Evolutionary conservation across 345 rosid genomes (phyloP), one percentile per base, ranked within the genome.

Genomic region (Sisymbrium irio): DNA sequence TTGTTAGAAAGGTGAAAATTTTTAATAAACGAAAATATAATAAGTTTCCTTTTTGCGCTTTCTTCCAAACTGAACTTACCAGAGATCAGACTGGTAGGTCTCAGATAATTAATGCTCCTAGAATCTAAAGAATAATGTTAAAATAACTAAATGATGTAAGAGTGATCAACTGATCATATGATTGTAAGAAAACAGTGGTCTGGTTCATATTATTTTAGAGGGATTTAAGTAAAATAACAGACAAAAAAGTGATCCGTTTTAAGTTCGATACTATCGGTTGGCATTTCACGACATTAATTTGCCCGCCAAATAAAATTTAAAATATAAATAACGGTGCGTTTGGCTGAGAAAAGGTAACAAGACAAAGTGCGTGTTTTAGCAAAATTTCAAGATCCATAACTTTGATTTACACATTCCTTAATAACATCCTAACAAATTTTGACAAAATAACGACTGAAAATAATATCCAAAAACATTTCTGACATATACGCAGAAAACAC

Each of bases 51-150:
- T 60, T 46, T 77, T 46, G 15, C 44, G 72, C 80, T 54, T 62
- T 70, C 81, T 79, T 77, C 73, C 58, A 64, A 72, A 77, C 84
- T 76, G 78, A 63, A 71, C 61, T 40, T 49, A 60, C 74, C 79
- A 75, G 81, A 73, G 74, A 62, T 81, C 79, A 76, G 83, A 71
- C 74, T 77, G 67, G 44, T 46, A 39, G 46, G 33, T 55, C 69
- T 76, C 55, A 67, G 58, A 67, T 62, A 76, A 15, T 69, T 37
- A 76, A 76, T 76, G 80, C 71, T 45, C 71, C 33, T 14, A 77
- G 67, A 70, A 77, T 77, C 76, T 70, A 77, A 58, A 39, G 71
- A 36, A 70, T 41, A 65, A 63, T 63, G 70, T 63, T 70, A 66
- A 76, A 76, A 55, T 55, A 27, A 45, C 45, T n/a, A 76, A 69